Evolutionary conservation across 169 alveolate species (phyloP).

Genomic region (Perkinsus marinus): DNA sequence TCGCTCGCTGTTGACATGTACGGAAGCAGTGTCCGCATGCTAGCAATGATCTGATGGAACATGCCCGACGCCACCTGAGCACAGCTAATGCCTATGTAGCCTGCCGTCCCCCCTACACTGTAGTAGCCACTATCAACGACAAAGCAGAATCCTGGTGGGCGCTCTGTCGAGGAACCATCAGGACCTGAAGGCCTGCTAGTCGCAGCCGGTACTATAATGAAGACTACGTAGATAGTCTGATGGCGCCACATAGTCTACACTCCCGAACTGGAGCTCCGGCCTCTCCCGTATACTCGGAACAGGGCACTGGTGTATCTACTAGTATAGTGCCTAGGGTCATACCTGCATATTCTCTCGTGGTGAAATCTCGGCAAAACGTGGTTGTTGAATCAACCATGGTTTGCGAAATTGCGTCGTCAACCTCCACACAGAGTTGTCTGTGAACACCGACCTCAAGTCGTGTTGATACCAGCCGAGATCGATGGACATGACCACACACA

Average conservation of each 20-base stretch:
- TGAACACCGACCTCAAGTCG: too few species aligned
- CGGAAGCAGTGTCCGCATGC: not conserved
- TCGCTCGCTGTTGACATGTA: not conserved
- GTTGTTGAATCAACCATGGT: too few species aligned
- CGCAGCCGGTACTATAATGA: not conserved
- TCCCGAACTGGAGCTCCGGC: not conserved
- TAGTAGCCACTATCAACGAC: not conserved
- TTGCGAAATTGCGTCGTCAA: too few species aligned
- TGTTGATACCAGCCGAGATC: too few species aligned
- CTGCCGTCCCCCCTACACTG: not conserved
- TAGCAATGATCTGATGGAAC: not conserved
- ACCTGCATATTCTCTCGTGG: too few species aligned
- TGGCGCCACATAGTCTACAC: not conserved
- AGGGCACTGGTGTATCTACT: not conserved
- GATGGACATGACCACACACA: too few species aligned
- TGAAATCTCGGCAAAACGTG: too few species aligned
- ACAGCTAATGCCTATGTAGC: not conserved
- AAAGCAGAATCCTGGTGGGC: not conserved
- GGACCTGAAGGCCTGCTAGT: not conserved
- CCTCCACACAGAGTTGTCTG: too few species aligned
- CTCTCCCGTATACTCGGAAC: not conserved
- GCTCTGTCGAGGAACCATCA: not conserved
- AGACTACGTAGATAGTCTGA: not conserved
- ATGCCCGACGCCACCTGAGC: not conserved
- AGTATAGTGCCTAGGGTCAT: too few species aligned